Evolutionary conservation across 1,284 basidiomycete species (phyloP).

Genomic region (Flammula alnicola): DNA sequence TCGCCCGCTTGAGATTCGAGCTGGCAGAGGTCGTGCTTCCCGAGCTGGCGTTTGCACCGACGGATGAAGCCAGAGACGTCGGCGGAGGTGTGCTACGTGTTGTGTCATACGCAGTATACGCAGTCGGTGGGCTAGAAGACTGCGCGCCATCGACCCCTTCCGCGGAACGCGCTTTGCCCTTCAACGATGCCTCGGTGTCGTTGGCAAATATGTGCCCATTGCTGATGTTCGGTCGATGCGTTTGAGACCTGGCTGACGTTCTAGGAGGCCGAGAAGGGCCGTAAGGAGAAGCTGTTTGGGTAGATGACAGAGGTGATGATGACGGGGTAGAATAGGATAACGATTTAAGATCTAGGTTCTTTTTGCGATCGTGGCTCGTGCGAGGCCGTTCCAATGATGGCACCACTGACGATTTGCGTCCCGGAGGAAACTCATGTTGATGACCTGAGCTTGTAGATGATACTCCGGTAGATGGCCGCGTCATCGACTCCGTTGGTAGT

Average conservation of each 20-base stretch:
- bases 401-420: constrained; percentile 22
- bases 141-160: too few relatives aligned
- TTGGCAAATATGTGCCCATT: constrained; percentile 21
- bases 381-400: constrained; percentile 18
- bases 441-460: constrained; percentile 22
- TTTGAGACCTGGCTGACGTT: constrained; percentile 23
- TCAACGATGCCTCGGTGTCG: constrained; percentile 14
- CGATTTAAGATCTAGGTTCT: constrained; percentile 22
- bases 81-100: constrained; percentile 24
- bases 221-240: constrained; percentile 20
- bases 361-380: constrained; percentile 20
- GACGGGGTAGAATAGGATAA: constrained; percentile 3
- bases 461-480: constrained; percentile 19
- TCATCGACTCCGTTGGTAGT: constrained; percentile 9
- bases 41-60: constrained; percentile 30
- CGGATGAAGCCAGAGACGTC: constrained; percentile 28
- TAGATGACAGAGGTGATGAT: constrained; percentile 3
- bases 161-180: not conserved
- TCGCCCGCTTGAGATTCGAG: constrained; percentile 46
- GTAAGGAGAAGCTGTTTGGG: constrained; percentile 4
- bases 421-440: constrained; percentile 16
- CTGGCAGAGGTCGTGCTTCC: constrained; percentile 29
- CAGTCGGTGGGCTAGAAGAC: not conserved
- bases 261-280: constrained; percentile 23
- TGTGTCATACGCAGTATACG: not conserved